A percentile compares a stretch with the other conserved stretches of the same genome.
Evolutionary conservation across 78 protist species (phyloP).

Genomic region (Corallochytrium limacisporum): DNA sequence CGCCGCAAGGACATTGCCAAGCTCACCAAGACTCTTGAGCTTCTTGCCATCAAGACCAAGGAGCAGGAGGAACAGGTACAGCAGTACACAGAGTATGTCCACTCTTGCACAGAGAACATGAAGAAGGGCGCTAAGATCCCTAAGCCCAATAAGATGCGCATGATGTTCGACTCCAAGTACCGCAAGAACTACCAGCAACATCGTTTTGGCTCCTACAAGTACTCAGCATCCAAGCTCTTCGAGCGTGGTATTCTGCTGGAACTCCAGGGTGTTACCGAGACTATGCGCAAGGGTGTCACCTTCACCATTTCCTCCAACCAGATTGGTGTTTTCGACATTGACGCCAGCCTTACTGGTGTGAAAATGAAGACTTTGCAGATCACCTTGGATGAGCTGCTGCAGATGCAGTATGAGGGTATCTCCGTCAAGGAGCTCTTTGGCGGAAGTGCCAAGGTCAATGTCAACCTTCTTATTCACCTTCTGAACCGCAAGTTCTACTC

Average conservation of each 20-base stretch:
- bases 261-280: not conserved
- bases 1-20: not conserved
- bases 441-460: not conserved
- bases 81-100: not conserved
- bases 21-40: not conserved
- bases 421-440: not conserved
- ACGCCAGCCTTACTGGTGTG: too few relatives aligned
- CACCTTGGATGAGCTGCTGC: not conserved
- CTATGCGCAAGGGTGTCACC: not conserved
- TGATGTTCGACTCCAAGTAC: not conserved
- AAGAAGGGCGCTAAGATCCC: not conserved
- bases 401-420: constrained; percentile 1
- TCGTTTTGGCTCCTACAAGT: not conserved
- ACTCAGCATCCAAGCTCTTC: not conserved
- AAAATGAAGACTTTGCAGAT: not conserved
- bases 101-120: not conserved
- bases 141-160: not conserved
- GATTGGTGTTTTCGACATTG: not conserved
- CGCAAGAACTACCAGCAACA: not conserved
- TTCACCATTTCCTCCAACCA: not conserved
- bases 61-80: not conserved
- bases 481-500: constrained; percentile 10
- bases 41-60: not conserved
- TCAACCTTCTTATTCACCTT: constrained; percentile 10
- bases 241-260: not conserved